Conservation (phyloP, 768 basidiomycete species). For the Nidularia pulvinata region DNA sequence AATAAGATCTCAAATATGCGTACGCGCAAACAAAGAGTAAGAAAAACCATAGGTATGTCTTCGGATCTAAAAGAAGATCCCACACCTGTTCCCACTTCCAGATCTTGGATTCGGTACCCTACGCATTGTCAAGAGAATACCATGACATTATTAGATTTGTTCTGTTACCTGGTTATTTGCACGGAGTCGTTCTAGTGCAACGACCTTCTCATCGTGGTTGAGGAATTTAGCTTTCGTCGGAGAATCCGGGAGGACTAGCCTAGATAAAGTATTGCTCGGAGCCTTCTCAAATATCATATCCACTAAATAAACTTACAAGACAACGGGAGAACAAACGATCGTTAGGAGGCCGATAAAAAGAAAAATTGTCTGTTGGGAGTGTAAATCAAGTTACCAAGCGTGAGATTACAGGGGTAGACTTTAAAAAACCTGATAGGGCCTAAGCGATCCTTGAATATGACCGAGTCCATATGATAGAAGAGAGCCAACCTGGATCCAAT, state of each 20-base stretch:
- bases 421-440: slow-evolving; percentile 34
- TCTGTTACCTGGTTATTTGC: slow-evolving; percentile 35
- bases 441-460: slow-evolving; percentile 31
- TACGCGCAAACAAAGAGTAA: slow-evolving; percentile 42
- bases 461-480: slow-evolving; percentile 39
- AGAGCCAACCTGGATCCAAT: slow-evolving; percentile 29
- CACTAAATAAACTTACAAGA: slow-evolving; percentile 19
- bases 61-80: slow-evolving; percentile 33
- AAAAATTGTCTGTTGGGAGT: slow-evolving; percentile 33
- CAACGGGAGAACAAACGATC: slow-evolving; percentile 30
- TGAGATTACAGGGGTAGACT: neutral
- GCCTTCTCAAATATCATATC: neutral
- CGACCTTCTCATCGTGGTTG: slow-evolving; percentile 34
- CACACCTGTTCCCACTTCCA: slow-evolving; percentile 45
- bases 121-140: neutral
- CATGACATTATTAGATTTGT: neutral
- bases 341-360: slow-evolving; percentile 42
- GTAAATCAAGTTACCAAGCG: too few relatives aligned
- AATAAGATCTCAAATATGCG: slow-evolving; percentile 2
- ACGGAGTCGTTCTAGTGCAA: slow-evolving; percentile 37
- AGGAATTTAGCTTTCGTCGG: slow-evolving; percentile 39
- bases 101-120: slow-evolving; percentile 40
- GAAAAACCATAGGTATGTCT: slow-evolving; percentile 39
- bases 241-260: slow-evolving; percentile 41
- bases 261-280: slow-evolving; percentile 3